Base-by-base conservation (phyloP, 768 basidiomycete genomes). In the Amanita rubescens region DNA sequence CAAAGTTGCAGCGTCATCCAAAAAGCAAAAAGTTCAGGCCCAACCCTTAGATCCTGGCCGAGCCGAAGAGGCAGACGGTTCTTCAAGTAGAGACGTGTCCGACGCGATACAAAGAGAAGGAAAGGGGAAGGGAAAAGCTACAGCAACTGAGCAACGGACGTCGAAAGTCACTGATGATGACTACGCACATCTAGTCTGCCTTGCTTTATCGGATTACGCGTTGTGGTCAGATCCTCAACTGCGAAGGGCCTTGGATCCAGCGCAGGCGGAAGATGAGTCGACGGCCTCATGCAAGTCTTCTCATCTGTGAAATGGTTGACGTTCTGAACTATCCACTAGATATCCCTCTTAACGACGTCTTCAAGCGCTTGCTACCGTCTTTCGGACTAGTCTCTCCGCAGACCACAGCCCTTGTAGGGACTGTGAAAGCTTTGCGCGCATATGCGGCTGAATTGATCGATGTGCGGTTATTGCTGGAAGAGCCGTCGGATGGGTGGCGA, bases 131-230 rank as follows among this genome's bases (percentile, higher is more conserved):
- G 49, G 38, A 22, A 57, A 60, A 57, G 49, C 67, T 62, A 49
- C 55, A 24, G 51, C 27, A 20, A 14, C 25, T 10, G 37, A 51
- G 6, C 38, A 39, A 20, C 11, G 25, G 17, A 39, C 19, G 20
- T 41, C 41, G 12, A 59, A 57, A 46, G 53, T 56, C 27, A 49
- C 61, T 3, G 66, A 73, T 15, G 72, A 75, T 39, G 83, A 84
- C 57, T 72, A 76, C 44, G 74, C 75, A 3, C 64, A 65, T 9
- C 69, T 88, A 32, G 58, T 84, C 19, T 68, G 66, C 45, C 75
- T 90, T 3, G 76, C 87, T 0, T 67, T 92, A n/a, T 86, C 87
- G 4, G 79, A 88, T 60, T 79, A 88, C 65, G 72, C 76, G 7
- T 63, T 90, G 8, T 91, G 86, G 87, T 61, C 66, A 3, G 78